Base-by-base conservation (phyloP, 164 flowering plant species). In the Kingdonia uniflora region DNA sequence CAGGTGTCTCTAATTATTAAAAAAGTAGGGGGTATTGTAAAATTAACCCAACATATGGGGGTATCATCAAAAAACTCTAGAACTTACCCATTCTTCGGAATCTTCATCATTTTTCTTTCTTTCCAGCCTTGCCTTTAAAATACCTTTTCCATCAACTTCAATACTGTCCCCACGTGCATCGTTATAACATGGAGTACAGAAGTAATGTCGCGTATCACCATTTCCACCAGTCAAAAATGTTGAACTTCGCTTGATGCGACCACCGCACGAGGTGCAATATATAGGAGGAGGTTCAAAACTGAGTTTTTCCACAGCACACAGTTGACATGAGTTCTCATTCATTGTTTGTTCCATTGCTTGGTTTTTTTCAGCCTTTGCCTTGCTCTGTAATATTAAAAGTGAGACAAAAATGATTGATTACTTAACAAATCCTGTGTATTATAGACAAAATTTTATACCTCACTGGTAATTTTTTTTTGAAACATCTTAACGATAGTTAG, bases 261-360 rank as follows among this genome's bases (percentile, higher is more conserved):
- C 82, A 68, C 92, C 96, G 73, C 97, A 94, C 11, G 82, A 80
- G 12, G 84, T 51, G 68, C 99, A 94, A 67, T 94, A 94, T 51
- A 84, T 81, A 45, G 97, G 99, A 38, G 99, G 99, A 38, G 99
- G 99, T 64, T 94, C 97, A 79, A 94, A 94, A 42, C 81, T 80
- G 25, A 94, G 92, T 71, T 80, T 94, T 73, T 94, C 99, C 42
- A 92, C 99, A 14, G 95, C 97, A 81, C 99, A 92, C 56, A 92
- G 63, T 62, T 92, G 99, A 66, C 99, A 92, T 26, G 97, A 92
- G 63, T 92, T 92, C 73, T 92, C 97, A 76, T 82, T 84, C 97
- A 86, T 88, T 33, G 81, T 55, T 23, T 76, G 79, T 67, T 82
- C 97, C 95, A 88, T 82, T 56, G 95, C 96, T 68, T 88, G 97